These are phyloP conservation scores for Colletotrichum phormii DNA, from an alignment of 2,329 filamentous ascomycete genomes.

Conservation along the genomic window DNA sequence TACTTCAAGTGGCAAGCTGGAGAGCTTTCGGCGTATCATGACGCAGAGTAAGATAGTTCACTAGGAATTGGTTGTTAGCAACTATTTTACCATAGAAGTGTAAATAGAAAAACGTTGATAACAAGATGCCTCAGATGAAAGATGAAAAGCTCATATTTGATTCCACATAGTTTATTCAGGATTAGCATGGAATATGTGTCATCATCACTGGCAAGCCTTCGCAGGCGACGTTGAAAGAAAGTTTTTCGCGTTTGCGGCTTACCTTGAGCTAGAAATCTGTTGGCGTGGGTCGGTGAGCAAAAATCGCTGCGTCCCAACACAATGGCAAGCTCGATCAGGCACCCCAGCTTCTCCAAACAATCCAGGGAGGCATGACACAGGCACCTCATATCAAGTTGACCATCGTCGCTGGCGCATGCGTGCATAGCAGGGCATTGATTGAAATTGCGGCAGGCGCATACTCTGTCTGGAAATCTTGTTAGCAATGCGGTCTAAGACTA, in stretches of 20 bases:
- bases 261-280: constrained; percentile 39
- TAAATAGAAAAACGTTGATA: constrained; percentile 46
- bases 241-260: constrained; percentile 35
- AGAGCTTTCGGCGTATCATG: constrained; percentile 66
- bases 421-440: constrained; percentile 7
- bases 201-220: constrained; percentile 67
- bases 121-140: constrained; percentile 73
- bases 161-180: constrained; percentile 76
- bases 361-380: neutral
- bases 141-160: constrained; percentile 83
- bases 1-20: constrained; percentile 72
- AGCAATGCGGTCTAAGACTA: neutral
- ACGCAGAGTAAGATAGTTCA: constrained; percentile 31
- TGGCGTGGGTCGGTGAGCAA: neutral
- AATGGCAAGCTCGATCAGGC: neutral
- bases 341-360: neutral
- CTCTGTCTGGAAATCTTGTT: constrained; percentile 12
- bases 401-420: constrained; percentile 49
- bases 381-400: constrained; percentile 44
- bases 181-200: constrained; percentile 82
- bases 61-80: constrained; percentile 38
- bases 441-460: constrained; percentile 1
- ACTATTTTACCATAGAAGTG: constrained; percentile 36
- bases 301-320: neutral
- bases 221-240: constrained; percentile 38